phyloP scores from a whole-genome alignment of 768 basidiomycete species.

The Agrocybe praecox region DNA sequence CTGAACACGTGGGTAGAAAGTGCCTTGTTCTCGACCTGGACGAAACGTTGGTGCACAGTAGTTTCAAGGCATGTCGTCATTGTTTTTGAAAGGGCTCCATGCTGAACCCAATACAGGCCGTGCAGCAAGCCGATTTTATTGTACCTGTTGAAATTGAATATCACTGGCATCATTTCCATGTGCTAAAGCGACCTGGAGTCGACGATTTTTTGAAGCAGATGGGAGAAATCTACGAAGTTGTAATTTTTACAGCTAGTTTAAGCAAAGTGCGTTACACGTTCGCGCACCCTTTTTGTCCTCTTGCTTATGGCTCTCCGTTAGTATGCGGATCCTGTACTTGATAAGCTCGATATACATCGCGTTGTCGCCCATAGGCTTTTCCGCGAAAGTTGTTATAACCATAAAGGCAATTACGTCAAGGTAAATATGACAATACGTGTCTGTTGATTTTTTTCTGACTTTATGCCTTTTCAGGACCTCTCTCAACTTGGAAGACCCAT shows the following conservation, averaged over 20 bases:
- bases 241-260: constrained; percentile 97
- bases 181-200: constrained; percentile 97
- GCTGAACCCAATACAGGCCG: constrained; percentile 56
- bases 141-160: constrained; percentile 99
- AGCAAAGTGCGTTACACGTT: constrained; percentile 75
- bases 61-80: constrained; percentile 79
- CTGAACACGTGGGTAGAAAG: constrained; percentile 88
- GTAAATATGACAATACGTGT: constrained; percentile 37
- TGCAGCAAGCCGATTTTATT: constrained; percentile 93
- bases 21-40: constrained; percentile 97
- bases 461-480: constrained; percentile 65
- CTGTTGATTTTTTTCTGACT: neutral
- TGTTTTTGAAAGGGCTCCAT: neutral
- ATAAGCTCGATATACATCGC: constrained; percentile 90
- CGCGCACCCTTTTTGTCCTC: neutral
- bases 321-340: constrained; percentile 99
- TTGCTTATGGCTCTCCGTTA: constrained; percentile 29
- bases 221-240: constrained; percentile 98
- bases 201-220: constrained; percentile 95
- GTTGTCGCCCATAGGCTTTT: constrained; percentile 94
- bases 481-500: constrained; percentile 96
- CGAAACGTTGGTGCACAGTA: constrained; percentile 95
- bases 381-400: constrained; percentile 98
- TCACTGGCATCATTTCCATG: constrained; percentile 98
- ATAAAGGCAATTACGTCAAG: constrained; percentile 99